These are phyloP conservation scores for Pelargonium australe DNA, from an alignment of 441 rosid genomes.

Conservation along the genomic window DNA sequence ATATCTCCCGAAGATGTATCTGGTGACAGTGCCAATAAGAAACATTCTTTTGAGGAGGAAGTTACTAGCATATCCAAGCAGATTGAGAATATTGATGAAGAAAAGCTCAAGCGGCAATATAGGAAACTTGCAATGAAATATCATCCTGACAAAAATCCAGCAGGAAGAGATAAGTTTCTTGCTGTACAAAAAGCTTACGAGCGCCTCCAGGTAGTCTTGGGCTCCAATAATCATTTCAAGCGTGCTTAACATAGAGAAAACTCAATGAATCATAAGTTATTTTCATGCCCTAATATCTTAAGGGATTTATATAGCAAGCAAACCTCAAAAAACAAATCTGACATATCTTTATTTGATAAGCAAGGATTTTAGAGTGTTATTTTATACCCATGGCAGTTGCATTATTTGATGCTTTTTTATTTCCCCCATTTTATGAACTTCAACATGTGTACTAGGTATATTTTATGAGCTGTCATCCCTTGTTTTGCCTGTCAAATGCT, in stretches of 20 bases:
- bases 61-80: conserved; percentile 62
- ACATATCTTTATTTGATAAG: neutral
- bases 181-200: conserved; percentile 99
- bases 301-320: neutral
- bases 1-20: conserved; percentile 77
- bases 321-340: neutral
- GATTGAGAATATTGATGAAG: conserved; percentile 98
- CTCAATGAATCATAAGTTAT: neutral
- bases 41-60: conserved; percentile 50
- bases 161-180: conserved; percentile 97
- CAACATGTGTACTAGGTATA: neutral
- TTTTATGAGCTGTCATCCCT: neutral
- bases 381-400: neutral
- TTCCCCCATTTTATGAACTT: neutral
- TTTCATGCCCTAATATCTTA: neutral
- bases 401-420: neutral
- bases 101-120: conserved; percentile 95
- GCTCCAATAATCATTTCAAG: neutral
- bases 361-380: neutral
- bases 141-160: conserved; percentile 99
- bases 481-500: neutral
- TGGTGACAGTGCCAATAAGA: conserved; percentile 39
- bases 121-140: conserved; percentile 99
- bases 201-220: conserved; percentile 77
- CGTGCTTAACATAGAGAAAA: neutral